These are phyloP conservation scores for Saccharomycopsis sp. DNA, from an alignment of 805 yeast species.

Conservation along the genomic window DNA sequence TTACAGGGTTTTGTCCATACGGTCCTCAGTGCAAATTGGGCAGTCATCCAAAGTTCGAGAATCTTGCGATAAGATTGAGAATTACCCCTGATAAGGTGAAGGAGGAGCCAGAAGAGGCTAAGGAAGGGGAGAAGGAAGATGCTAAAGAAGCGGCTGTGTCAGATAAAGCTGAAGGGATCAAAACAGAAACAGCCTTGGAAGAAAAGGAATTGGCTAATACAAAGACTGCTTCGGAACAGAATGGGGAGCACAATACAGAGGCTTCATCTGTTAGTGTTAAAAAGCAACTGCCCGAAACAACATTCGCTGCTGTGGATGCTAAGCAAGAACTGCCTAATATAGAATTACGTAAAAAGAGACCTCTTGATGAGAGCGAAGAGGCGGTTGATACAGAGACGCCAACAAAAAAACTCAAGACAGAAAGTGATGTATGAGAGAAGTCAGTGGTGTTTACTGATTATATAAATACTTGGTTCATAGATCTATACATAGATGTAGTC, in stretches of 20 bases:
- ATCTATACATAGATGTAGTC: too few species aligned
- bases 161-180: not conserved
- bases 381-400: not conserved
- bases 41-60: constrained; percentile 77
- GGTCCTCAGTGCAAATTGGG: constrained; percentile 70
- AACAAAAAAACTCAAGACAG: not conserved
- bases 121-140: not conserved
- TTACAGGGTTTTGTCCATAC: constrained; percentile 90
- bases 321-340: not conserved
- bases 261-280: too few species aligned
- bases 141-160: too few species aligned
- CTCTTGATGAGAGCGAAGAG: not conserved
- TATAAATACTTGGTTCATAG: too few species aligned
- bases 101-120: not conserved
- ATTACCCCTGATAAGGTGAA: constrained; percentile 28
- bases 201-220: not conserved
- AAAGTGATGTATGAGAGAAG: too few species aligned
- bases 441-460: too few species aligned
- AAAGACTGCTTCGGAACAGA: not conserved
- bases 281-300: too few species aligned
- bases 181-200: not conserved
- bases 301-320: too few species aligned
- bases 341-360: not conserved
- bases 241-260: too few species aligned
- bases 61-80: constrained; percentile 35